These are phyloP conservation scores for Aureobasidium subglaciale DNA, from an alignment of 2,329 filamentous ascomycete genomes.

Conservation along the genomic window DNA sequence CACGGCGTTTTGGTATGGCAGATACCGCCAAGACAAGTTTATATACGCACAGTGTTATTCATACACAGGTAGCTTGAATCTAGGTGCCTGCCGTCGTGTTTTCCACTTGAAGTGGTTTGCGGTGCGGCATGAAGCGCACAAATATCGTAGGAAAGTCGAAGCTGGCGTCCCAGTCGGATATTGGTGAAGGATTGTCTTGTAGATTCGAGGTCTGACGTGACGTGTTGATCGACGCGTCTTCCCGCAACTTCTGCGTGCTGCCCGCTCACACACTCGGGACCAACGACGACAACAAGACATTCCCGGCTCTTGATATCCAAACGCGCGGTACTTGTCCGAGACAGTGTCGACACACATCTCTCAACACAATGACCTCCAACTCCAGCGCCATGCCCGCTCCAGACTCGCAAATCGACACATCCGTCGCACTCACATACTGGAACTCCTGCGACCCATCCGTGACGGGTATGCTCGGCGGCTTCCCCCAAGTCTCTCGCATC, in stretches of 20 bases:
- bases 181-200: no score
- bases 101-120: no score
- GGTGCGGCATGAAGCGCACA: no score
- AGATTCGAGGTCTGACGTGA: slow-evolving; percentile 1
- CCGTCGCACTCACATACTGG: slow-evolving; percentile 45
- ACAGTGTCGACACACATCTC: background rate
- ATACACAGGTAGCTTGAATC: no score
- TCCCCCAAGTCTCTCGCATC: slow-evolving; percentile 58
- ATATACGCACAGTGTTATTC: no score
- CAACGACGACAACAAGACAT: background rate
- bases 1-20: no score
- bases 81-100: no score
- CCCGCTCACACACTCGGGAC: background rate
- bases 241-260: background rate
- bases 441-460: slow-evolving; percentile 45
- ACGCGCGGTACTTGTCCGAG: no score
- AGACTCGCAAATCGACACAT: slow-evolving; percentile 40
- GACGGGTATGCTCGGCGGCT: slow-evolving; percentile 76
- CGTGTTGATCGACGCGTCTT: slow-evolving; percentile 14
- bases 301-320: background rate
- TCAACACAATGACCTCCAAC: slow-evolving; percentile 1
- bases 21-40: no score
- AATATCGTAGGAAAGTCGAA: no score
- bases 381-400: slow-evolving; percentile 18
- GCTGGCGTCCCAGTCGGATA: no score